These are phyloP conservation scores for Colletotrichum tropicicola DNA, from an alignment of 2,329 filamentous ascomycete species.

Conservation along the genomic window DNA sequence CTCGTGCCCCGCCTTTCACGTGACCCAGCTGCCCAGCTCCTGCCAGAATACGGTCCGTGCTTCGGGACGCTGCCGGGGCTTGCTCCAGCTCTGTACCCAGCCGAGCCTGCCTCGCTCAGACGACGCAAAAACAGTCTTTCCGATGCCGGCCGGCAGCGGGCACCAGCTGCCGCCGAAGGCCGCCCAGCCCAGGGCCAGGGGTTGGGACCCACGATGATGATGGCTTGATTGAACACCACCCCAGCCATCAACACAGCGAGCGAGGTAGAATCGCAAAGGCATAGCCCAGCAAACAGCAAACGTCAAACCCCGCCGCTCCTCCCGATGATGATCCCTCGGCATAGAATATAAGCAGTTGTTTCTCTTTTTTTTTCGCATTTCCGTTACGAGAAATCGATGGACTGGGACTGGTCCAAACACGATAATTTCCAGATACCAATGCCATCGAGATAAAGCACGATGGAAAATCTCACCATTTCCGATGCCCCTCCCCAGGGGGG, in stretches of 20 bases:
- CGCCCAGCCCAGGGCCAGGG: neutral
- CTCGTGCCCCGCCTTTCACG: slow-evolving; percentile 30
- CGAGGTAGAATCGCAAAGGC: neutral
- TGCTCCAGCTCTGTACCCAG: neutral
- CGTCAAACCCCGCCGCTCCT: neutral
- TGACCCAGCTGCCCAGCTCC: neutral
- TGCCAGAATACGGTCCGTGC: slow-evolving; percentile 12
- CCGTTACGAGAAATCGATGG: slow-evolving; percentile 18
- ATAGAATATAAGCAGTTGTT: slow-evolving; percentile 16
- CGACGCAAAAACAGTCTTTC: slow-evolving; percentile 9
- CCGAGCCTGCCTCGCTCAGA: neutral
- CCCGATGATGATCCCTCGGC: slow-evolving; percentile 5
- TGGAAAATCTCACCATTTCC: slow-evolving; percentile 64
- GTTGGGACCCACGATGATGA: slow-evolving; percentile 24
- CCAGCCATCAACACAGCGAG: neutral
- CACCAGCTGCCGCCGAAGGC: neutral
- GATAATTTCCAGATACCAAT: slow-evolving; percentile 29
- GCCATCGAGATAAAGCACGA: slow-evolving; percentile 38
- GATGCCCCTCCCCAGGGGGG: slow-evolving; percentile 55
- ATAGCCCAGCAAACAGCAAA: neutral
- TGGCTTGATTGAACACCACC: slow-evolving; percentile 15
- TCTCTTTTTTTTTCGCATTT: neutral
- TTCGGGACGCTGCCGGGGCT: neutral
- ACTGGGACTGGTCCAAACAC: slow-evolving; percentile 24
- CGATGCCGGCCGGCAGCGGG: neutral